Percentiles rank a stretch among this genome's conserved stretches.
Conservation (phyloP, 208 protist genomes). For the Polymyxa betae region DNA sequence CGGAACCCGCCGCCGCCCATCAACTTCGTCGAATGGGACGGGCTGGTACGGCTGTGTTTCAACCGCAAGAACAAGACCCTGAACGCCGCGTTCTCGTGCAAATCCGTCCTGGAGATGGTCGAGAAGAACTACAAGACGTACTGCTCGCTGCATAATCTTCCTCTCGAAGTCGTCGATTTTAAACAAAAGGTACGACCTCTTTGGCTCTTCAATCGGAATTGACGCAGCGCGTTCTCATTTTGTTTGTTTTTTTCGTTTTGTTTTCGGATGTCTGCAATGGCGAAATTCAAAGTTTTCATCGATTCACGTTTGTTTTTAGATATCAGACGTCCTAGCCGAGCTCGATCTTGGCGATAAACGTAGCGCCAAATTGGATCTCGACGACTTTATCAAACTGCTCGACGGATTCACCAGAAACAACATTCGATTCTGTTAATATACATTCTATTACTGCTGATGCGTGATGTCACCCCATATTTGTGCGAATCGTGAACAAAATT, state of each 20-base stretch:
- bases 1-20: conserved; percentile 92
- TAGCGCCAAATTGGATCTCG: conserved; percentile 76
- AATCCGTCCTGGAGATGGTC: conserved; percentile 79
- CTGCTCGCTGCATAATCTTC: conserved; percentile 66
- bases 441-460: too few species aligned
- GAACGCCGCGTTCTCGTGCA: conserved; percentile 90
- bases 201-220: conserved; percentile 57
- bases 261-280: conserved; percentile 49
- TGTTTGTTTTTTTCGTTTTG: conserved; percentile 58
- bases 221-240: conserved; percentile 66
- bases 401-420: conserved; percentile 67
- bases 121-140: conserved; percentile 79
- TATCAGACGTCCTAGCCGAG: not conserved
- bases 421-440: conserved; percentile 71
- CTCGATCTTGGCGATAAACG: conserved; percentile 71
- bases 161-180: not conserved
- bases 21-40: conserved; percentile 99
- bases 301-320: not conserved
- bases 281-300: not conserved
- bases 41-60: conserved; percentile 96
- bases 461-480: too few species aligned
- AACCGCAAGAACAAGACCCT: conserved; percentile 97
- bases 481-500: too few species aligned
- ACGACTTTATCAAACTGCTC: conserved; percentile 75
- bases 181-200: not conserved